Percentiles rank a stretch among this genome's conserved stretches.
Conservation (phyloP, 495 filamentous ascomycete genomes). For the Parmelia sp. region DNA sequence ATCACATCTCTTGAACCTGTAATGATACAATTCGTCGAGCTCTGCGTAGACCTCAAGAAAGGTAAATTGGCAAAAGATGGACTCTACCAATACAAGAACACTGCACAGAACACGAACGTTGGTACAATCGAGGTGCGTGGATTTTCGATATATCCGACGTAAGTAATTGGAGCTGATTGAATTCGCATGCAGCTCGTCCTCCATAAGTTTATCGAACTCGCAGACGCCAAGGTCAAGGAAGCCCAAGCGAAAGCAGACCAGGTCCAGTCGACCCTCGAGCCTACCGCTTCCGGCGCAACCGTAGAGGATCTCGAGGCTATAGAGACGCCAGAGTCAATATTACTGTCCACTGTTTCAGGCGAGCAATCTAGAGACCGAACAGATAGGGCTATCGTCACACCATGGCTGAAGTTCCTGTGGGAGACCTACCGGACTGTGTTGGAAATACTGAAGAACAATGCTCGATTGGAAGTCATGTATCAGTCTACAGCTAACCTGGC, state of each 20-base stretch:
- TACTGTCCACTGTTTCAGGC: constrained; percentile 93
- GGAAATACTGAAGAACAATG: constrained; percentile 98
- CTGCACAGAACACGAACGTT: constrained; percentile 96
- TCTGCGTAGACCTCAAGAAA: constrained; percentile 93
- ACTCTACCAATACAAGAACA: constrained; percentile 99
- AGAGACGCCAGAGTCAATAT: constrained; percentile 96
- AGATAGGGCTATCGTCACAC: constrained; percentile 94
- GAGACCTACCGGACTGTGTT: constrained; percentile 99
- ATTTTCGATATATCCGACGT: background rate
- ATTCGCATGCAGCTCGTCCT: constrained; percentile 61
- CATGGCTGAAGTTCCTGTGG: constrained; percentile 99
- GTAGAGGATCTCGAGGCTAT: constrained; percentile 94
- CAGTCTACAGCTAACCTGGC: constrained; percentile 96
- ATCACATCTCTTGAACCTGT: constrained; percentile 96
- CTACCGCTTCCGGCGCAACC: constrained; percentile 58
- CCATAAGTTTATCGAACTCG: constrained; percentile 94
- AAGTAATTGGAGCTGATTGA: constrained; percentile 9
- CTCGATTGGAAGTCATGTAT: constrained; percentile 93
- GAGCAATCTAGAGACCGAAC: constrained; percentile 96
- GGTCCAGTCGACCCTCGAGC: constrained; percentile 80
- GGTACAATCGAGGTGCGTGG: constrained; percentile 82
- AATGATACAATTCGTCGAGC: constrained; percentile 94
- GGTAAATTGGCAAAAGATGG: constrained; percentile 98
- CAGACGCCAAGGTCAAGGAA: constrained; percentile 90
- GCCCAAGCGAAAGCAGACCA: constrained; percentile 95